Evolutionary conservation across 495 filamentous ascomycete genomes (phyloP).

Genomic region (Trypethelium eluteriae): DNA sequence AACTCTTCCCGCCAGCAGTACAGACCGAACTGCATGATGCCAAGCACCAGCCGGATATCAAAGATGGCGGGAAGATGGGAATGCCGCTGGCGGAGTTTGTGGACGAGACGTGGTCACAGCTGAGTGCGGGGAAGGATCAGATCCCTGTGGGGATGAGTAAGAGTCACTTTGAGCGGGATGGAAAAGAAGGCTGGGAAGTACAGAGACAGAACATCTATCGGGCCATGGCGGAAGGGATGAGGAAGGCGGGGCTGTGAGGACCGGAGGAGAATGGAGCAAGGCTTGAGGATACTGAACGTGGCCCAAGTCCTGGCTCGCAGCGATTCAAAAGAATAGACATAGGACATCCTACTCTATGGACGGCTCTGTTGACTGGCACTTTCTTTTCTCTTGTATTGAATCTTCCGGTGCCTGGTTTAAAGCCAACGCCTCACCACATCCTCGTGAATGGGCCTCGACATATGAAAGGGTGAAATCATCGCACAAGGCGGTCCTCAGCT

Average conservation of each 20-base stretch:
- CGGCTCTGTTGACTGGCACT: too few relatives aligned
- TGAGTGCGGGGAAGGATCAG: constrained; percentile 26
- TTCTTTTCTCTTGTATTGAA: too few relatives aligned
- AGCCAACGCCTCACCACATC: too few relatives aligned
- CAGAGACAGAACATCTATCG: background rate
- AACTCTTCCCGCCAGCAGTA: constrained; percentile 60
- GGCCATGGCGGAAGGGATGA: background rate
- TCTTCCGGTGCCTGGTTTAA: too few relatives aligned
- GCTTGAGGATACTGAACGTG: too few relatives aligned
- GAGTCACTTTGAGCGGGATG: background rate
- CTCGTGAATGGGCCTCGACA: too few relatives aligned
- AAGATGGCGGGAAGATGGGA: constrained; percentile 42
- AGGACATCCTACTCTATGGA: too few relatives aligned
- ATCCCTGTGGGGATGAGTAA: background rate
- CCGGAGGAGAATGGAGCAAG: too few relatives aligned
- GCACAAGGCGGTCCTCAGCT: too few relatives aligned
- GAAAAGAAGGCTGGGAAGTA: background rate
- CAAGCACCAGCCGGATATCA: constrained; percentile 37
- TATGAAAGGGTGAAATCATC: too few relatives aligned
- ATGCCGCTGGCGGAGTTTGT: constrained; percentile 56
- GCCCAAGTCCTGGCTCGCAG: too few relatives aligned
- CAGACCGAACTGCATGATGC: constrained; percentile 55
- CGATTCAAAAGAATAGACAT: too few relatives aligned
- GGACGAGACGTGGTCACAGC: constrained; percentile 47
- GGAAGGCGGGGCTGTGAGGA: background rate